Conservation (phyloP, 2,329 filamentous ascomycete species). For the Periconia sp. region DNA sequence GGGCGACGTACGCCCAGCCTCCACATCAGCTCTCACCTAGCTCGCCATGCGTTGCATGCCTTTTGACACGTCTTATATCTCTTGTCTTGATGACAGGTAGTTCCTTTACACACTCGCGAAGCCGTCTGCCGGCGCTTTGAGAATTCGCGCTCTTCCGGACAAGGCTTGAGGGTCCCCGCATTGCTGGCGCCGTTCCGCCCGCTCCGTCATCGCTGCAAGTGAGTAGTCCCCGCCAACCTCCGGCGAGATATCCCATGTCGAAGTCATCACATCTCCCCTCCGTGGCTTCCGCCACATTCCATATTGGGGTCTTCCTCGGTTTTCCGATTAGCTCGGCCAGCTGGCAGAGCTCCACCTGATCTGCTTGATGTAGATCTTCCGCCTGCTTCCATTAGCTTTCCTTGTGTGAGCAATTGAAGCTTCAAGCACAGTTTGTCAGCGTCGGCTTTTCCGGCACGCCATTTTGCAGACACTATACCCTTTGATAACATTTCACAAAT, state of each 20-base stretch:
- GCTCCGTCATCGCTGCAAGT: slow-evolving; percentile 14
- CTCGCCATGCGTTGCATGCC: no score
- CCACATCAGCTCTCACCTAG: no score
- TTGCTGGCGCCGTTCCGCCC: no score
- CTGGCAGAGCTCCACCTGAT: slow-evolving; percentile 2
- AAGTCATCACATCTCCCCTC: slow-evolving; percentile 28
- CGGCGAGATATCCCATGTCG: slow-evolving; percentile 19
- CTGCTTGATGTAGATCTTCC: slow-evolving; percentile 28
- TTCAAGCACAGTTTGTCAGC: slow-evolving; percentile 30
- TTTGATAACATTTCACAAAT: slow-evolving; percentile 16
- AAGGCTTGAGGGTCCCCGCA: no score
- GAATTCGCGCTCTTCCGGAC: no score
- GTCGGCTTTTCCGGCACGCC: slow-evolving; percentile 29
- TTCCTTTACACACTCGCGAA: no score
- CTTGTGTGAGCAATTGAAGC: slow-evolving; percentile 15
- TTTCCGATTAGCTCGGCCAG: slow-evolving; percentile 7
- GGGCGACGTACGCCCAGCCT: no score
- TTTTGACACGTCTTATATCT: no score
- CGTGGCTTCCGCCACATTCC: slow-evolving; percentile 23
- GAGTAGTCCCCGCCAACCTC: slow-evolving; percentile 29
- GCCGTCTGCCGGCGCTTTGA: no score
- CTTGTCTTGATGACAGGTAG: no score
- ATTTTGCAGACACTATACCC: slow-evolving; percentile 7
- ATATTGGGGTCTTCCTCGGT: slow-evolving; percentile 5
- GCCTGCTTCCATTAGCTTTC: slow-evolving; percentile 25